Evolutionary conservation across 257 asterid species (phyloP).

Genomic region (Solanum lignicaule): DNA sequence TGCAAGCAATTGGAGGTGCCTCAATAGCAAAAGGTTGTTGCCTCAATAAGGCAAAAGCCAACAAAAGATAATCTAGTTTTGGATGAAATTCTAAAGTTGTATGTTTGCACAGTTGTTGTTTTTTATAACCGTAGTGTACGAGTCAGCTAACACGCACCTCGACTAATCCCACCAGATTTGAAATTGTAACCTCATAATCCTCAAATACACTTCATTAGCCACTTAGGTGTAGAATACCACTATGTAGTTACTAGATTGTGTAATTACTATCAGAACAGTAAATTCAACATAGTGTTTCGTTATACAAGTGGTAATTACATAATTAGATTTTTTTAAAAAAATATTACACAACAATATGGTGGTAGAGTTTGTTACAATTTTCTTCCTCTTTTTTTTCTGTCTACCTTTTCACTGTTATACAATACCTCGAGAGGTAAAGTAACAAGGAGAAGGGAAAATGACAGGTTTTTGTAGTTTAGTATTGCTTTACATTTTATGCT

Average conservation of each 20-base stretch:
- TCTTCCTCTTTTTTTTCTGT: slow-evolving; percentile 13
- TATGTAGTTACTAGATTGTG: neutral
- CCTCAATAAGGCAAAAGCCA: slow-evolving; percentile 21
- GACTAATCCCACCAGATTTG: neutral
- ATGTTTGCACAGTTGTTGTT: neutral
- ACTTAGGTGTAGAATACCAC: neutral
- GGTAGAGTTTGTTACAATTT: neutral
- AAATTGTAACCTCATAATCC: neutral
- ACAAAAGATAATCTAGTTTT: slow-evolving; percentile 15
- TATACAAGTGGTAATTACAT: neutral
- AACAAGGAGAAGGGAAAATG: neutral
- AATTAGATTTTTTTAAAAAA: neutral
- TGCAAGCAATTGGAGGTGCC: slow-evolving; percentile 66
- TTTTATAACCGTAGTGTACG: neutral
- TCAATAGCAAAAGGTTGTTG: slow-evolving; percentile 27
- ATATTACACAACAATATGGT: neutral
- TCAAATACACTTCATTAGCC: neutral
- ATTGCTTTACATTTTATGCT: neutral
- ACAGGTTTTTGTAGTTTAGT: neutral
- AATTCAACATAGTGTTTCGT: neutral
- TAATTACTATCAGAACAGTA: neutral
- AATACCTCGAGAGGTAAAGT: slow-evolving; percentile 23
- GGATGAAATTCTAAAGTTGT: neutral
- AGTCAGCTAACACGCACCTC: neutral
- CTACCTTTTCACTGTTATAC: slow-evolving; percentile 31